Percentiles rank a stretch among this genome's conserved stretches.
These are phyloP conservation scores for Cordyceps cicadae DNA, from an alignment of 2,329 filamentous ascomycete species.

Conservation along the genomic window DNA sequence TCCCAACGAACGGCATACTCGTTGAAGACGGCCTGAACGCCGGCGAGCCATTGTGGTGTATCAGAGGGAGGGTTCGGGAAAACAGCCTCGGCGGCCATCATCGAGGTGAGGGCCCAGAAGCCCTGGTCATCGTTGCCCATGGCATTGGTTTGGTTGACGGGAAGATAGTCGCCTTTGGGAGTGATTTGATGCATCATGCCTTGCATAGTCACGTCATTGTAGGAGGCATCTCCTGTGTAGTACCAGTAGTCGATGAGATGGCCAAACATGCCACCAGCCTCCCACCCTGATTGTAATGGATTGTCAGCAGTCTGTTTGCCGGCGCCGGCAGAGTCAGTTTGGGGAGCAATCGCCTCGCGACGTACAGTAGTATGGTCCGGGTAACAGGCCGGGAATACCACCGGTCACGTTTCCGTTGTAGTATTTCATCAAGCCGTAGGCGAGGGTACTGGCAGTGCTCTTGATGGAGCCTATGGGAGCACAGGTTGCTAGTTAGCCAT, in stretches of 20 bases:
- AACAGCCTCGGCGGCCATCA: conserved; percentile 62
- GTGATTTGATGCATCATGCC: conserved; percentile 50
- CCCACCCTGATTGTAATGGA: conserved; percentile 38
- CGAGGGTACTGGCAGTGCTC: conserved; percentile 37
- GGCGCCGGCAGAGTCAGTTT: conserved; percentile 18
- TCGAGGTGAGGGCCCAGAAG: conserved; percentile 67
- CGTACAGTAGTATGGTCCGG: conserved; percentile 57
- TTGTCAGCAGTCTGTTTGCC: conserved; percentile 14
- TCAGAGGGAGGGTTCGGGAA: conserved; percentile 54
- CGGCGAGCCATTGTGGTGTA: conserved; percentile 63
- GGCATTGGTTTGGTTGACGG: conserved; percentile 44
- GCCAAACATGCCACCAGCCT: conserved; percentile 56
- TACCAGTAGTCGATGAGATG: conserved; percentile 59
- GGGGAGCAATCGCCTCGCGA: conserved; percentile 13
- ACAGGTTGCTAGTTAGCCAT: not conserved
- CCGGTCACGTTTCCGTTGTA: conserved; percentile 53
- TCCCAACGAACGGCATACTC: conserved; percentile 68
- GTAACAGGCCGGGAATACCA: conserved; percentile 49
- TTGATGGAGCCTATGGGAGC: conserved; percentile 39
- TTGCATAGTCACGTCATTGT: conserved; percentile 47
- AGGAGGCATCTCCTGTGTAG: conserved; percentile 52
- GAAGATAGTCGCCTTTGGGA: conserved; percentile 49
- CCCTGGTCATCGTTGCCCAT: conserved; percentile 61
- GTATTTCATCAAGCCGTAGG: conserved; percentile 39
- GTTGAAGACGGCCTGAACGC: conserved; percentile 74